Percentiles rank a stretch among this genome's conserved stretches.
phyloP scores from a whole-genome alignment of 208 protist genomes.

The Acanthamoeba castellanii region DNA sequence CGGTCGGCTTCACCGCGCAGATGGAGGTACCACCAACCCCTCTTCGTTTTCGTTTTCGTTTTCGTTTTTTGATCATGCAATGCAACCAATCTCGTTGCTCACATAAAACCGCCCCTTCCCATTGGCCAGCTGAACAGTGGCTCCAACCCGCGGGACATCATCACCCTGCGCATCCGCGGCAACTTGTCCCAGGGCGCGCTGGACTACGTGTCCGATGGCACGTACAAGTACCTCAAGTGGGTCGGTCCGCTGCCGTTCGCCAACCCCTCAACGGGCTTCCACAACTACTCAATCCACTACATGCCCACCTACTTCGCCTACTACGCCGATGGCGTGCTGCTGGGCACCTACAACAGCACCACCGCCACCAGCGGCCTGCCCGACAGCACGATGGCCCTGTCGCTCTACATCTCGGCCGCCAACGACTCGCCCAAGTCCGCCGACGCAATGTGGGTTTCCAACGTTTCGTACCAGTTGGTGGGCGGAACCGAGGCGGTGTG shows the following conservation, averaged over 20 bases:
- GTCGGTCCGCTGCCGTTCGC: not conserved
- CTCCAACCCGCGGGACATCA: too few relatives aligned
- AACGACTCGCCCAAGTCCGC: not conserved
- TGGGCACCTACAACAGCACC: not conserved
- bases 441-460: not conserved
- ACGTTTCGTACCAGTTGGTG: not conserved
- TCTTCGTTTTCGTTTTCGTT: too few relatives aligned
- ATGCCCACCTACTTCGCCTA: not conserved
- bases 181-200: too few relatives aligned
- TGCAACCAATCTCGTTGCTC: too few relatives aligned
- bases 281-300: conserved; percentile 42
- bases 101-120: too few relatives aligned
- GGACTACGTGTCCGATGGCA: not conserved
- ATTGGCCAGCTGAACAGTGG: too few relatives aligned
- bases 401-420: not conserved
- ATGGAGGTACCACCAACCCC: too few relatives aligned
- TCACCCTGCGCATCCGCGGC: too few relatives aligned
- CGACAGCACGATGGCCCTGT: not conserved
- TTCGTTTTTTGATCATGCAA: too few relatives aligned
- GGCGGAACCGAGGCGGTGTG: not conserved
- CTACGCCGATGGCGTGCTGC: not conserved
- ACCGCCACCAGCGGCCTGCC: not conserved
- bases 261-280: not conserved
- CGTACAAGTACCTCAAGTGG: not conserved
- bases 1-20: not conserved